These are phyloP conservation scores for Teratosphaeriaceae sp. DNA, from an alignment of 2,329 filamentous ascomycete genomes.

Conservation along the genomic window DNA sequence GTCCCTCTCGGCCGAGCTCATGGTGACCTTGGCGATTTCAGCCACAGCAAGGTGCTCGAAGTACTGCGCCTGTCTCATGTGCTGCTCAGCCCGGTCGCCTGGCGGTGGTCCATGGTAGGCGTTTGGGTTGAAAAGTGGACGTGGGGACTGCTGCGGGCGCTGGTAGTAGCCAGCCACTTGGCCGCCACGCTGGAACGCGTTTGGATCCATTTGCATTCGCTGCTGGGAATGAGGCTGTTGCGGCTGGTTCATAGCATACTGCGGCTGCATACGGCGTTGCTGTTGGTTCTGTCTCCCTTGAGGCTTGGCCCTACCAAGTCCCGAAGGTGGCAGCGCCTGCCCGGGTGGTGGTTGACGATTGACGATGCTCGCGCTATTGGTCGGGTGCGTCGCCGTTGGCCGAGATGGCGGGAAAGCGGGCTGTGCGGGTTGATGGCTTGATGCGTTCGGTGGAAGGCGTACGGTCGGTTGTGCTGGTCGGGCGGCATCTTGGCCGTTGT, in stretches of 20 bases:
- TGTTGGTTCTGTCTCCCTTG: not conserved
- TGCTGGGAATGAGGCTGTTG: not conserved
- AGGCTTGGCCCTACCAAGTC: not conserved
- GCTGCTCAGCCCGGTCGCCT: slow-evolving; percentile 7
- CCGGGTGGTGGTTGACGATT: too few species aligned
- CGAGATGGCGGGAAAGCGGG: too few species aligned
- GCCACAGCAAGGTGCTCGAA: slow-evolving; percentile 37
- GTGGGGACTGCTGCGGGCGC: slow-evolving; percentile 11
- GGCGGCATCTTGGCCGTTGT: slow-evolving; percentile 18
- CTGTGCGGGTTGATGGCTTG: too few species aligned
- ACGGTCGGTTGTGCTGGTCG: slow-evolving; percentile 3
- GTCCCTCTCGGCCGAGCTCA: slow-evolving; percentile 55
- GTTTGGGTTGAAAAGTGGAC: slow-evolving; percentile 25
- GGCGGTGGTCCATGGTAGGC: slow-evolving; percentile 8
- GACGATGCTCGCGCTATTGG: too few species aligned
- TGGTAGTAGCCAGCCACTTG: slow-evolving; percentile 13
- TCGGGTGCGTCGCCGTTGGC: too few species aligned
- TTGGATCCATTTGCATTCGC: slow-evolving; percentile 24
- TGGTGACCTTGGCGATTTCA: slow-evolving; percentile 55
- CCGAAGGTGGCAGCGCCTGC: too few species aligned
- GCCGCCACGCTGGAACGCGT: slow-evolving; percentile 25
- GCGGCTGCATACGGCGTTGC: slow-evolving; percentile 8
- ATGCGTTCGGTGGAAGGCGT: slow-evolving; percentile 6
- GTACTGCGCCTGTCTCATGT: slow-evolving; percentile 33
- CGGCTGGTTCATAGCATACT: slow-evolving; percentile 3